Evolutionary conservation across 129 eudicot genomes (phyloP), one percentile per base, ranked within the genome.

Genomic region (Flaveria linearis): DNA sequence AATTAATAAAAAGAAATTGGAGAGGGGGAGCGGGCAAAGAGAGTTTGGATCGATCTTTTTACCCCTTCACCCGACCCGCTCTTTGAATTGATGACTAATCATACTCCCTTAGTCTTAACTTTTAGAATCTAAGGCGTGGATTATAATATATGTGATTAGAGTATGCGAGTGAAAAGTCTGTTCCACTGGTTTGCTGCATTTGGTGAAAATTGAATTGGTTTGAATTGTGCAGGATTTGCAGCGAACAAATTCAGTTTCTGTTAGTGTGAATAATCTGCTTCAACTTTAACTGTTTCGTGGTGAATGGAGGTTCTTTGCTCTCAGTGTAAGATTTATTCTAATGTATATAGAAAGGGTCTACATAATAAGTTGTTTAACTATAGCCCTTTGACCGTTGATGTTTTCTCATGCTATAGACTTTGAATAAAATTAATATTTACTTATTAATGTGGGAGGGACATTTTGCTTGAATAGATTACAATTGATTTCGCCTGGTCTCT

Each of bases 181-280:
- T 36, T 36, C 5, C 41, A 36, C 5, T 36, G 41, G 41, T 36
- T 36, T 36, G 41, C 41, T 4, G 41, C 26, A 9, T 9, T 9
- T 9, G 28, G 0, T 57, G 9, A 60, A 23, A 60, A 3, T 6
- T 55, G 65, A 11, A 23, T 30, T 82, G 79, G 39, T 45, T 56
- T 74, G 16, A 20, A 33, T 66, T 64, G 75, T 86, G 83, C 96
- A 94, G 98, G 98, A 94, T 82, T 76, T 94, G 87, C 98, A 91
- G 85, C 88, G 86, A 39, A 94, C 98, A 15, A 85, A 91, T 82
- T 94, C 98, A 28, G 98, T 84, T 18, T 75, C 91, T 7, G 93
- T 88, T 68, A 88, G 97, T 78, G 93, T 94, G 87, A 94, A 94
- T 91, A 94, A 94, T 85, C 96, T 94, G 80, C 90, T 94, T 79